Evolutionary conservation across 345 rosid species (phyloP), one percentile per base, ranked within the genome.

Genomic region (Pistacia vera): DNA sequence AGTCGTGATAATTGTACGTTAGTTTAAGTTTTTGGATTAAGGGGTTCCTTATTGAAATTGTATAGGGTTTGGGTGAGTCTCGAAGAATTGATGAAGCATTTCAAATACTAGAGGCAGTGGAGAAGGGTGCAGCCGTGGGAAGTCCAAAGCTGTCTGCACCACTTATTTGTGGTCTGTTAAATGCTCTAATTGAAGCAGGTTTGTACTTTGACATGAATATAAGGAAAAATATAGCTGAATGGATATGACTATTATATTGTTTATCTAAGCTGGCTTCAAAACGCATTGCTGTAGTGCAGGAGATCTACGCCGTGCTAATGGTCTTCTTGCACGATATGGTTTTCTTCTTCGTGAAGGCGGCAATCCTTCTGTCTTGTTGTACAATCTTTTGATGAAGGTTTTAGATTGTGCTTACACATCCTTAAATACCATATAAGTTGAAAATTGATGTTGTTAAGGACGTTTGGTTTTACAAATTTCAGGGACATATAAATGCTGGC

Each of bases 301-400:
- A 86, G 93, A 92, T 88, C 73, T 90, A 76, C 92, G 91, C 79
- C 88, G 90, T 72, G 92, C 91, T 70, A 89, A 85, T 88, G 97
- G 95, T 81, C 85, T 89, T 81, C 92, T 92, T 78, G 95, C 97
- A 46, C 85, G 90, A 75, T 88, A 85, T 80, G 91, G 90, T 35
- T 75, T 79, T 79, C 72, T 90, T 71, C 84, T 92, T 74, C 75
- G 76, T 67, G 87, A 92, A 76, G 86, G 84, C 10, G 88, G 93
- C 30, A 84, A 71, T 70, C 83, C 90, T 36, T 81, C 92, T 17
- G 62, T 88, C 72, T 84, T 80, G 68, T 80, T 87, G 73, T 88
- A 83, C 80, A 92, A 92, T 79, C 75, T 92, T 80, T 78, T 92
- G 76, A 92, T 92, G 91, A 92, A 92, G 97, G 97, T 92, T 68